A percentile compares a stretch with the other conserved stretches of the same genome.
Conservation (phyloP, 305 asterid species). For the Caryopteris hybrid region DNA sequence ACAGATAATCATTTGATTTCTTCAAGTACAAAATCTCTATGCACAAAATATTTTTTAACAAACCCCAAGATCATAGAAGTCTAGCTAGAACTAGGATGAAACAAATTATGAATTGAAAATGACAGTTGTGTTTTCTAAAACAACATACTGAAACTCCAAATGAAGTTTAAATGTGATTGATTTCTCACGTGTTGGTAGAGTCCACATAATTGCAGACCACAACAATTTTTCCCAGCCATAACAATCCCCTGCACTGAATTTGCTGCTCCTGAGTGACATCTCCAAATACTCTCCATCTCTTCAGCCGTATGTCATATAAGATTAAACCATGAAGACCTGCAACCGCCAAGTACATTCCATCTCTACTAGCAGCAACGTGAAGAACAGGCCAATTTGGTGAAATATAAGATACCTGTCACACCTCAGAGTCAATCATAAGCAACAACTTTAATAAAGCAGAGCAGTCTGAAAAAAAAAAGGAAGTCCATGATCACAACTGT, state of each 20-base stretch:
- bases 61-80: constrained; percentile 3
- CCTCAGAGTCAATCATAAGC: constrained; percentile 36
- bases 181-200: constrained; percentile 72
- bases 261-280: constrained; percentile 97
- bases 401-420: constrained; percentile 85
- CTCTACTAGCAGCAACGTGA: constrained; percentile 99
- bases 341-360: constrained; percentile 98
- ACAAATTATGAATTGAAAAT: background rate
- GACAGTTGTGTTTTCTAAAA: constrained; percentile 8
- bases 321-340: constrained; percentile 98
- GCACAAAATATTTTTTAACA: background rate
- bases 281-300: constrained; percentile 98
- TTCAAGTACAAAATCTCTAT: background rate
- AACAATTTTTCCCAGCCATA: constrained; percentile 96
- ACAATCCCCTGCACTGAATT: constrained; percentile 95
- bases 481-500: constrained; percentile 8
- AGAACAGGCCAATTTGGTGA: constrained; percentile 97
- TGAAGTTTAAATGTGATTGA: constrained; percentile 16
- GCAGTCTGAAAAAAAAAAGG: background rate
- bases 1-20: background rate
- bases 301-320: constrained; percentile 81
- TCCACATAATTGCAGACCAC: constrained; percentile 94
- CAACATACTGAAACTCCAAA: constrained; percentile 2
- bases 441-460: constrained; percentile 13
- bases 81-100: background rate